Evolutionary conservation across 2,329 filamentous ascomycete genomes (phyloP).

Genomic region (Plectosphaerella sp.): DNA sequence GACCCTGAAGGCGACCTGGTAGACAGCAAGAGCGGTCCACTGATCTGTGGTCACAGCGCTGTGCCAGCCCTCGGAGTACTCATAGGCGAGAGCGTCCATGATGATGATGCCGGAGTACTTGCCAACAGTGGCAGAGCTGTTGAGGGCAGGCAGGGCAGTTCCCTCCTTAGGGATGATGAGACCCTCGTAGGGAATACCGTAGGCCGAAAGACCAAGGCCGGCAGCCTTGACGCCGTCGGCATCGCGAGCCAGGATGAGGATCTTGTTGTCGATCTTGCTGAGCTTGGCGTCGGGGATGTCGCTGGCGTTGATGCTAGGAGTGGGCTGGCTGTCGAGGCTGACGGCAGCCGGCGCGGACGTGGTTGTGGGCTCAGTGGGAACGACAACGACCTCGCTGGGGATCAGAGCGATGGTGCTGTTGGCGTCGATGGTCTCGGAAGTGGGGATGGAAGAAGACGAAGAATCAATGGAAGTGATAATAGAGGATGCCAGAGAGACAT

Average conservation of each 20-base stretch:
- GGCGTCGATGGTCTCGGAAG: neutral
- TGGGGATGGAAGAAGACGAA: neutral
- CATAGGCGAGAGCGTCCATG: slow-evolving; percentile 48
- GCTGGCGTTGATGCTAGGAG: no score
- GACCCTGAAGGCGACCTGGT: slow-evolving; percentile 53
- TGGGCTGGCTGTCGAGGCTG: neutral
- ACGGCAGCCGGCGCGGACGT: neutral
- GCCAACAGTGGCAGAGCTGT: slow-evolving; percentile 39
- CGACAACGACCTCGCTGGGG: neutral
- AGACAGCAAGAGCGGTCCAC: slow-evolving; percentile 51
- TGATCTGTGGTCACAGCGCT: slow-evolving; percentile 52
- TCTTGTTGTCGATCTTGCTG: slow-evolving; percentile 8
- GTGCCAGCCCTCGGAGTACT: slow-evolving; percentile 41
- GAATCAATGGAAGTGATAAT: neutral
- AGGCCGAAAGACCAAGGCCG: slow-evolving; percentile 51
- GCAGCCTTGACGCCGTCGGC: slow-evolving; percentile 36
- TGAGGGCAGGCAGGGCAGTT: slow-evolving; percentile 45
- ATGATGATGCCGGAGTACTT: slow-evolving; percentile 58
- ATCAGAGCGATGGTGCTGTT: neutral
- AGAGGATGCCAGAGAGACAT: neutral
- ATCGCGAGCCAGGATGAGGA: slow-evolving; percentile 53
- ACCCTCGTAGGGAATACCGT: slow-evolving; percentile 55
- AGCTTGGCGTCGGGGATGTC: neutral
- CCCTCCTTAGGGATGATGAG: slow-evolving; percentile 50
- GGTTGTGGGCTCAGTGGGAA: neutral